Percentiles rank a stretch among this genome's conserved stretches.
These are phyloP conservation scores for Globisporangium radiosum DNA, from an alignment of 352 stramenopile species.

Conservation along the genomic window DNA sequence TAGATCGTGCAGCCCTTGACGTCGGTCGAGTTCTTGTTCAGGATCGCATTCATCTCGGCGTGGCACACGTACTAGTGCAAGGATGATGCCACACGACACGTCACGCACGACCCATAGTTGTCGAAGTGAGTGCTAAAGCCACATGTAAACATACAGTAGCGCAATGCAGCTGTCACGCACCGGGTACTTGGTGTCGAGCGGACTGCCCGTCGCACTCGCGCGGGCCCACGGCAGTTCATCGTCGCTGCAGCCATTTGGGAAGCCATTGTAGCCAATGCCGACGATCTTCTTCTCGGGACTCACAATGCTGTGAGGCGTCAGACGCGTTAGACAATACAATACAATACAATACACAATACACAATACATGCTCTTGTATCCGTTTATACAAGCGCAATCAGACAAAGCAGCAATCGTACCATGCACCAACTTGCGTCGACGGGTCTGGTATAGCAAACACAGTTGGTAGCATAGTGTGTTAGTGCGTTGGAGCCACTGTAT, in stretches of 20 bases:
- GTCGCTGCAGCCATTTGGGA: constrained; percentile 94
- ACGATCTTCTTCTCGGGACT: constrained; percentile 95
- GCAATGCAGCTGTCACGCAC: constrained; percentile 18
- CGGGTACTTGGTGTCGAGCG: constrained; percentile 94
- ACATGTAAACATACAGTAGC: too few species aligned
- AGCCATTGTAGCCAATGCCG: constrained; percentile 98
- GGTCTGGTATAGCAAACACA: constrained; percentile 47
- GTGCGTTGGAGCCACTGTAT: background rate
- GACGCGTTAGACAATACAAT: too few species aligned
- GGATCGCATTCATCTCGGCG: constrained; percentile 98
- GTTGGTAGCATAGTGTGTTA: background rate
- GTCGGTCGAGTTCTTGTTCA: constrained; percentile 97
- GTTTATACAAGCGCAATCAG: too few species aligned
- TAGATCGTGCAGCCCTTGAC: constrained; percentile 95
- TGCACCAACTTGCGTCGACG: constrained; percentile 96
- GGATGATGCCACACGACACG: background rate
- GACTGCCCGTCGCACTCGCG: constrained; percentile 44
- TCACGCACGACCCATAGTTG: too few species aligned
- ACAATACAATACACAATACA: too few species aligned
- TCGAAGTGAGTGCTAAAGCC: too few species aligned
- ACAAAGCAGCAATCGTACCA: constrained; percentile 45
- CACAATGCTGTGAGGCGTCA: constrained; percentile 77
- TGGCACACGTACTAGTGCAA: constrained; percentile 94
- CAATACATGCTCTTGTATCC: too few species aligned
- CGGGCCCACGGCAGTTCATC: constrained; percentile 93